Evolutionary conservation across 306 rosid genomes (phyloP).

Genomic region (Prunus davidiana): DNA sequence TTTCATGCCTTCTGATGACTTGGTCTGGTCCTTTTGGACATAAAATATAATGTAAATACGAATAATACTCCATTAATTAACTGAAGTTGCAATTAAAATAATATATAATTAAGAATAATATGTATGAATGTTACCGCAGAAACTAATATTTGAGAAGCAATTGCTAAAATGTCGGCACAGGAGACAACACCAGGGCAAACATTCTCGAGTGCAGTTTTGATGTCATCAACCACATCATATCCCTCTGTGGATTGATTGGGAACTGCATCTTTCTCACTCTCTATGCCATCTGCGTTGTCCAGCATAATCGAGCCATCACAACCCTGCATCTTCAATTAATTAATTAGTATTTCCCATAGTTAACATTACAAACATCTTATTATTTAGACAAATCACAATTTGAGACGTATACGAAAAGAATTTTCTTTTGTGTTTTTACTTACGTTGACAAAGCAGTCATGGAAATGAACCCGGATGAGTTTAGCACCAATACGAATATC

Average conservation of each 20-base stretch:
- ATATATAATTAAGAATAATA: not conserved
- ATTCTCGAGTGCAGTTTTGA: constrained; percentile 41
- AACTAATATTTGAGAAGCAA: constrained; percentile 30
- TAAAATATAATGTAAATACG: no score
- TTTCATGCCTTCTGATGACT: no score
- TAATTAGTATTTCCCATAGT: no score
- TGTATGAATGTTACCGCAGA: constrained; percentile 20
- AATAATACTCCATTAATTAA: no score
- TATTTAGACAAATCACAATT: not conserved
- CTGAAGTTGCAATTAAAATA: no score
- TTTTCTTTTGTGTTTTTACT: not conserved
- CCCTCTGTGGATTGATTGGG: constrained; percentile 25
- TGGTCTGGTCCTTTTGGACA: no score
- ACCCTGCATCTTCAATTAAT: constrained; percentile 24
- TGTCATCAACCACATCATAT: constrained; percentile 34
- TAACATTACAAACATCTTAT: not conserved
- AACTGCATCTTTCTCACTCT: constrained; percentile 17
- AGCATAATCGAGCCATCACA: constrained; percentile 49
- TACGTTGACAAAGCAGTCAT: constrained; percentile 37
- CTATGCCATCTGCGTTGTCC: constrained; percentile 26
- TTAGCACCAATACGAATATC: constrained; percentile 29
- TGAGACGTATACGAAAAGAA: accelerated
- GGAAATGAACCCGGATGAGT: constrained; percentile 40
- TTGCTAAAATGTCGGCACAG: constrained; percentile 48
- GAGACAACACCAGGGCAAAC: constrained; percentile 51